A percentile compares a stretch with the other conserved stretches of the same genome.
These are phyloP conservation scores for Syzygium oleosum DNA, from an alignment of 345 rosid species.

Conservation along the genomic window DNA sequence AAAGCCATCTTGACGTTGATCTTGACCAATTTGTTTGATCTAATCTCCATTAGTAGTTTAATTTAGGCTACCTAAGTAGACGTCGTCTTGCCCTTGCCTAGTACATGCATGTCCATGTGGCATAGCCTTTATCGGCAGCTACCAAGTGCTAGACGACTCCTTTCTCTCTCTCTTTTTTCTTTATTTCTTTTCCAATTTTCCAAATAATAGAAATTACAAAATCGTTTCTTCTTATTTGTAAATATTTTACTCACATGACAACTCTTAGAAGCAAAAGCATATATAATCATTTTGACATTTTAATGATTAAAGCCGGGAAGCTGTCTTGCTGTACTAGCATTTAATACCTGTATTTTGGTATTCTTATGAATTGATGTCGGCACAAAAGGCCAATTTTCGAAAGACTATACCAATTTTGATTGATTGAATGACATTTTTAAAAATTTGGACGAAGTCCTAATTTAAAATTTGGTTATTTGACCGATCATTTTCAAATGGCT, in stretches of 20 bases:
- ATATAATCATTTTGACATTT: background rate
- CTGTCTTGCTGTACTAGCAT: fast-evolving
- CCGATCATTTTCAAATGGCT: background rate
- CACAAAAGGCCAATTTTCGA: fast-evolving
- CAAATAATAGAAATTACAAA: background rate
- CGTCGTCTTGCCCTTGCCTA: background rate
- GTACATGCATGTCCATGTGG: fast-evolving
- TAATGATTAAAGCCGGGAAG: background rate
- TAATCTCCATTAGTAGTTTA: too few species aligned
- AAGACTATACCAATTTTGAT: background rate
- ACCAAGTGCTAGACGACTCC: background rate
- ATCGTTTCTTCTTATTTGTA: too few species aligned
- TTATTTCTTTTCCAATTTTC: background rate
- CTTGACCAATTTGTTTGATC: too few species aligned
- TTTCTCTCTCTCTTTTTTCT: background rate
- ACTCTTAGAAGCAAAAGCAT: fast-evolving
- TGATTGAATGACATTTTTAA: fast-evolving
- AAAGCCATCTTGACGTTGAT: too few species aligned
- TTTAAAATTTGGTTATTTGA: background rate
- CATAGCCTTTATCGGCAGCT: background rate
- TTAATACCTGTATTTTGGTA: background rate
- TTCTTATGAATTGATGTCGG: background rate
- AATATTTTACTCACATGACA: background rate
- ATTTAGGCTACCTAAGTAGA: background rate
- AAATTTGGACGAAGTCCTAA: background rate